Evolutionary conservation across 163 green algal species (phyloP).

Genomic region (Chloromonas sp.): DNA sequence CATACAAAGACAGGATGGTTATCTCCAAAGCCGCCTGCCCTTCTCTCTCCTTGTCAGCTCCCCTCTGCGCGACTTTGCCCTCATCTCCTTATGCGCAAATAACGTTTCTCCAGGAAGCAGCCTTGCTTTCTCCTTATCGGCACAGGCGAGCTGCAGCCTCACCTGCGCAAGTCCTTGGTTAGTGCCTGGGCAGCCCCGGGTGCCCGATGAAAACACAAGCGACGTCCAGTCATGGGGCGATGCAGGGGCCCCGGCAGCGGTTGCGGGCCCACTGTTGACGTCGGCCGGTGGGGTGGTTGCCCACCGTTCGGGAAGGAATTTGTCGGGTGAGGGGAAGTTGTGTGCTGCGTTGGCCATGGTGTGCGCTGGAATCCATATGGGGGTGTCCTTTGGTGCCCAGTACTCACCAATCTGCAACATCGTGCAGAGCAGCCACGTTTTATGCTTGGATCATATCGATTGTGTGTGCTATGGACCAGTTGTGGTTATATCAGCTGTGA

Average conservation of each 20-base stretch:
- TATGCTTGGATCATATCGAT: too few relatives aligned
- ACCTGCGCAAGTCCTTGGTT: background rate
- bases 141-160: background rate
- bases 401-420: background rate
- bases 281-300: background rate
- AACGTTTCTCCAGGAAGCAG: too few relatives aligned
- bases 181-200: background rate
- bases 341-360: background rate
- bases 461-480: too few relatives aligned
- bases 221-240: background rate
- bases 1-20: too few relatives aligned
- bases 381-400: slow-evolving; percentile 2
- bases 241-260: background rate
- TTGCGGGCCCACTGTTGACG: background rate
- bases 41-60: too few relatives aligned
- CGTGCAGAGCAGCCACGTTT: background rate
- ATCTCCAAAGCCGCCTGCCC: too few relatives aligned
- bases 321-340: background rate
- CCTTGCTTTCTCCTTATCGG: too few relatives aligned
- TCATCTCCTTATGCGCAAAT: too few relatives aligned
- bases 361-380: slow-evolving; percentile 1
- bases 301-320: slow-evolving; percentile 3
- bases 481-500: too few relatives aligned
- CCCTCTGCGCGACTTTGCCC: too few relatives aligned
- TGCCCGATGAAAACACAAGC: background rate